A percentile compares a stretch with the other conserved stretches of the same genome.
Conservation (phyloP, 306 rosid species). For the Oemleria cerasiformis region DNA sequence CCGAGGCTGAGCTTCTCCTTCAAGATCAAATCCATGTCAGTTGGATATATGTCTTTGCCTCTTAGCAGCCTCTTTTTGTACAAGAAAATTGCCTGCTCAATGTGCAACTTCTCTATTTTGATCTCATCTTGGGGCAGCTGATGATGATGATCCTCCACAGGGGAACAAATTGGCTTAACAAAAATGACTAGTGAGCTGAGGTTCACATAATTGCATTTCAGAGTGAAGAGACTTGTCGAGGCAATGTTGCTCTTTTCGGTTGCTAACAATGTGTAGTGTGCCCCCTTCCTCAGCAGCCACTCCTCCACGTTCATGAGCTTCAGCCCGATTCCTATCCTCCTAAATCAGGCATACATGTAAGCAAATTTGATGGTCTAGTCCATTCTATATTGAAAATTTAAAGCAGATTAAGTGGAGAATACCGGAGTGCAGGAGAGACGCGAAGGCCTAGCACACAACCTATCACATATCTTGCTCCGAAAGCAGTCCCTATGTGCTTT, state of each 20-base stretch:
- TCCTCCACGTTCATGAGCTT: slow-evolving; percentile 65
- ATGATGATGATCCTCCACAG: slow-evolving; percentile 22
- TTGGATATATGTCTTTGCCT: slow-evolving; percentile 50
- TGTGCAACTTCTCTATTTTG: slow-evolving; percentile 46
- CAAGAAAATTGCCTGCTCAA: slow-evolving; percentile 51
- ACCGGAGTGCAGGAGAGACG: slow-evolving; percentile 68
- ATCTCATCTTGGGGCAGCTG: slow-evolving; percentile 34
- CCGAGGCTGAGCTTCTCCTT: slow-evolving; percentile 67
- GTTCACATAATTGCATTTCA: slow-evolving; percentile 53
- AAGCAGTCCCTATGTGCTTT: slow-evolving; percentile 46
- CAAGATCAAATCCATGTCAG: slow-evolving; percentile 57
- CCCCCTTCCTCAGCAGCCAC: slow-evolving; percentile 72
- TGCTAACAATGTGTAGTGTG: slow-evolving; percentile 53
- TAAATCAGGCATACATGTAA: neutral
- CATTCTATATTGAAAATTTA: neutral
- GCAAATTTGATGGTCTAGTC: neutral
- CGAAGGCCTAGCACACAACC: slow-evolving; percentile 76
- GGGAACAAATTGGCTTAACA: slow-evolving; percentile 39
- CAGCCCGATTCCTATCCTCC: slow-evolving; percentile 54
- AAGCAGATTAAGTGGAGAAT: neutral
- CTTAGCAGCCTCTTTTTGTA: slow-evolving; percentile 43
- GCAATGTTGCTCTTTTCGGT: slow-evolving; percentile 57
- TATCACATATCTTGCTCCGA: slow-evolving; percentile 43
- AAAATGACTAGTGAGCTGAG: slow-evolving; percentile 62
- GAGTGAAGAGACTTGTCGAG: slow-evolving; percentile 56